phyloP scores from a whole-genome alignment of 2,329 filamentous ascomycete genomes.

The Sarocladiaceae sp. region DNA sequence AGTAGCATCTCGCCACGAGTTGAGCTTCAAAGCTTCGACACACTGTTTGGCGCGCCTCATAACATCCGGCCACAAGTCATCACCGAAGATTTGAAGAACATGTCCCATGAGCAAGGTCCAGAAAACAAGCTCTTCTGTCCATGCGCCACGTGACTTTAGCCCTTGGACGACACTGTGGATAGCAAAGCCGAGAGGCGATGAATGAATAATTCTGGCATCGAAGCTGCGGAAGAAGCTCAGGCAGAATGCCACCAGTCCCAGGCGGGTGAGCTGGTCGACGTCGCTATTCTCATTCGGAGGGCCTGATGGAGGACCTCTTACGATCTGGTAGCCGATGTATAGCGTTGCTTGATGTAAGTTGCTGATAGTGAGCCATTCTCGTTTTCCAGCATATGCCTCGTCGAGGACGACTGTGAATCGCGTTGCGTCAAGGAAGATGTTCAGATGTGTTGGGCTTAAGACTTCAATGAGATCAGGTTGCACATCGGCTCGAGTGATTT shows the following conservation, averaged over 20 bases:
- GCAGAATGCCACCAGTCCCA: not conserved
- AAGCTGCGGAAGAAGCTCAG: constrained; percentile 6
- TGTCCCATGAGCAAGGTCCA: not conserved
- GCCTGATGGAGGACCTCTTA: not conserved
- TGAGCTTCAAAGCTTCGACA: not conserved
- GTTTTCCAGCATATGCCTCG: not conserved
- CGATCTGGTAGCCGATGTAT: constrained; percentile 6
- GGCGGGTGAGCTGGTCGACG: not conserved
- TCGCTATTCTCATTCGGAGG: not conserved
- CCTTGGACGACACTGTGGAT: not conserved
- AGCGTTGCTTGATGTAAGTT: not conserved
- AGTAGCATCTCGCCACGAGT: not conserved
- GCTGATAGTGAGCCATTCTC: constrained; percentile 2
- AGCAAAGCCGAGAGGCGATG: not conserved
- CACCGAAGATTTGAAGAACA: constrained; percentile 2
- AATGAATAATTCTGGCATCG: not conserved
- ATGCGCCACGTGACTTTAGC: not conserved
- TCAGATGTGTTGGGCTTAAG: not conserved
- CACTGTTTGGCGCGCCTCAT: not conserved
- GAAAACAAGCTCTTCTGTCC: constrained; percentile 3
- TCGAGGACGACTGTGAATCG: not conserved
- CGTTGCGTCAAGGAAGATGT: constrained; percentile 7
- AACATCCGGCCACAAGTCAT: not conserved
- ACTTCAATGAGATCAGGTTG: not conserved
- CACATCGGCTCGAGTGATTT: not conserved